Percentiles rank a stretch among this genome's conserved stretches.
phyloP scores from a whole-genome alignment of 2,329 filamentous ascomycete species.

The Phyllosticta ampelicida region DNA sequence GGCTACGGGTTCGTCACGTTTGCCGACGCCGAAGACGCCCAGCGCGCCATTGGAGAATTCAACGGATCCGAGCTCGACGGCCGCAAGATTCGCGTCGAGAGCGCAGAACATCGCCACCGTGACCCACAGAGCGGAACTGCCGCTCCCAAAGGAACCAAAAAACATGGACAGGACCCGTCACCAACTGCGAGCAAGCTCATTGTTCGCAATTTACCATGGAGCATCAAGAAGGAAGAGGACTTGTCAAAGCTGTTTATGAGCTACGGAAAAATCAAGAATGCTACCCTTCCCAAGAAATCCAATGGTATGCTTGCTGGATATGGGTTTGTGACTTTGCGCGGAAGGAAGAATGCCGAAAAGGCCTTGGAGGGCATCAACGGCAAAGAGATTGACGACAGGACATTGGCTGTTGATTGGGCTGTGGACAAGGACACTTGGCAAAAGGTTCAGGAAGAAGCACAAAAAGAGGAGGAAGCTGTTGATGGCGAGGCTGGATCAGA shows the following conservation, averaged over 20 bases:
- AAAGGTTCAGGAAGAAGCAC: slow-evolving; percentile 39
- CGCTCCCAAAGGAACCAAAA: slow-evolving; percentile 47
- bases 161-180: slow-evolving; percentile 54
- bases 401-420: slow-evolving; percentile 90
- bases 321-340: slow-evolving; percentile 81
- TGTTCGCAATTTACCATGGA: slow-evolving; percentile 92
- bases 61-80: slow-evolving; percentile 70
- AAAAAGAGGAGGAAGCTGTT: slow-evolving; percentile 31
- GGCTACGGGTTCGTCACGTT: slow-evolving; percentile 97
- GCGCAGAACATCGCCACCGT: slow-evolving; percentile 77
- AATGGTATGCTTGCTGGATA: slow-evolving; percentile 65
- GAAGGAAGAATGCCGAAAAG: slow-evolving; percentile 81
- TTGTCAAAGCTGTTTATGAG: slow-evolving; percentile 68
- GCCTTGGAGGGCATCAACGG: slow-evolving; percentile 80
- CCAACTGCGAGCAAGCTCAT: slow-evolving; percentile 64
- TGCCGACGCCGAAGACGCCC: slow-evolving; percentile 82
- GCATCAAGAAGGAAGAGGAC: slow-evolving; percentile 76
- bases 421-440: slow-evolving; percentile 86
- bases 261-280: slow-evolving; percentile 84
- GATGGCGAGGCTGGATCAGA: slow-evolving; percentile 25
- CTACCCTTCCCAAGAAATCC: slow-evolving; percentile 70
- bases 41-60: slow-evolving; percentile 68
- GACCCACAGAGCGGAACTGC: slow-evolving; percentile 21
- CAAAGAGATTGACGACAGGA: slow-evolving; percentile 77
- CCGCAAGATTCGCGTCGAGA: slow-evolving; percentile 71